phyloP scores from a whole-genome alignment of 768 basidiomycete genomes.

The Boletus insuetus region DNA sequence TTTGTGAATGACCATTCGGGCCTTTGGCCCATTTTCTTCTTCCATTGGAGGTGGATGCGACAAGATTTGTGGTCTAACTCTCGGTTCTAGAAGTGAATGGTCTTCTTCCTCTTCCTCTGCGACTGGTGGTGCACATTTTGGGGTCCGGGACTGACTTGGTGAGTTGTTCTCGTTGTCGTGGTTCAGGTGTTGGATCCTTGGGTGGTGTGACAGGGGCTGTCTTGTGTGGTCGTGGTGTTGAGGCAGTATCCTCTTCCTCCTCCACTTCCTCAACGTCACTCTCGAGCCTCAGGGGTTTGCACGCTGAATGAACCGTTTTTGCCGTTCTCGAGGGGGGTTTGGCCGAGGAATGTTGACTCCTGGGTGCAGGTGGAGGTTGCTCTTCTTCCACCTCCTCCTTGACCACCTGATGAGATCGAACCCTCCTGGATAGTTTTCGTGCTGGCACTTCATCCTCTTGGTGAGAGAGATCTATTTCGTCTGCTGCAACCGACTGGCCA shows the following conservation, averaged over 20 bases:
- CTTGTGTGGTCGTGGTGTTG: constrained; percentile 18
- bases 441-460: constrained; percentile 11
- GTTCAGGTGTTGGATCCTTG: neutral
- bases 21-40: no score
- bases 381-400: constrained; percentile 15
- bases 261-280: constrained; percentile 26
- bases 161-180: constrained; percentile 13
- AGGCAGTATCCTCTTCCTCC: neutral
- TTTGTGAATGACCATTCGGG: constrained; percentile 91
- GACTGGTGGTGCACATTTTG: constrained; percentile 9
- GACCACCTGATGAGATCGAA: neutral
- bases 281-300: constrained; percentile 14
- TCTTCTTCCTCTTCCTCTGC: constrained; percentile 25
- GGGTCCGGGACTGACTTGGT: constrained; percentile 12
- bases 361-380: constrained; percentile 3
- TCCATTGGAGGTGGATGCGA: no score
- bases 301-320: constrained; percentile 9
- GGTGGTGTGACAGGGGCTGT: constrained; percentile 4
- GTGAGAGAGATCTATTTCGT: constrained; percentile 19
- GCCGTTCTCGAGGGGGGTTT: constrained; percentile 17
- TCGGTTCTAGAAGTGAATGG: constrained; percentile 26
- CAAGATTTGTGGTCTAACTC: constrained; percentile 25
- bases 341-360: constrained; percentile 14
- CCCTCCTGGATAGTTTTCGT: constrained; percentile 8
- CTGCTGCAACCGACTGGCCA: constrained; percentile 36